Percentiles rank a stretch among this genome's conserved stretches.
Conservation (phyloP, 495 filamentous ascomycete species). For the Aspergillus asperescens region DNA sequence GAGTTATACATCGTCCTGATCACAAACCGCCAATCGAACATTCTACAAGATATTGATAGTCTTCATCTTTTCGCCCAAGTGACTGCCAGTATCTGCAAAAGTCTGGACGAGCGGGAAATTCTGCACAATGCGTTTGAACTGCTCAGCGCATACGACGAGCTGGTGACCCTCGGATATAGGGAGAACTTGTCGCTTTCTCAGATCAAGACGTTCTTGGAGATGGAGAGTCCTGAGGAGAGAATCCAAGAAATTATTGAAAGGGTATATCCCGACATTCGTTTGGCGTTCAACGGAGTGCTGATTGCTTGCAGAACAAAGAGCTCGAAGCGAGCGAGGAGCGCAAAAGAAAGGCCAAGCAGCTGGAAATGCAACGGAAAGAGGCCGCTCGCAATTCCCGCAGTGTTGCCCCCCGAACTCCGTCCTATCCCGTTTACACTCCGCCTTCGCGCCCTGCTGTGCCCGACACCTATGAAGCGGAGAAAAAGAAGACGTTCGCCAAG, state of each 20-base stretch:
- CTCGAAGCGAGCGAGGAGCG: slow-evolving; percentile 95
- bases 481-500: slow-evolving; percentile 80
- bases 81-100: slow-evolving; percentile 92
- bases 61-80: slow-evolving; percentile 97
- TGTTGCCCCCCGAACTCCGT: slow-evolving; percentile 61
- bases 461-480: slow-evolving; percentile 91
- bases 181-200: slow-evolving; percentile 92
- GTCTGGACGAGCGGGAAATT: slow-evolving; percentile 91
- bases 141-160: slow-evolving; percentile 91
- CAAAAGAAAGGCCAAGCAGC: slow-evolving; percentile 94
- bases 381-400: slow-evolving; percentile 56
- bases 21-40: slow-evolving; percentile 98
- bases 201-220: slow-evolving; percentile 97
- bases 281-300: slow-evolving; percentile 11
- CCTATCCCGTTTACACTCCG: slow-evolving; percentile 86
- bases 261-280: slow-evolving; percentile 42
- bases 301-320: slow-evolving; percentile 78
- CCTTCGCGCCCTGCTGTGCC: slow-evolving; percentile 64
- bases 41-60: slow-evolving; percentile 97
- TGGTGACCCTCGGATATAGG: slow-evolving; percentile 89
- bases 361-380: slow-evolving; percentile 97
- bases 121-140: slow-evolving; percentile 90
- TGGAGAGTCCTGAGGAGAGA: slow-evolving; percentile 98
- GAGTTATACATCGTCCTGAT: slow-evolving; percentile 99
- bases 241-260: slow-evolving; percentile 96